A percentile compares a stretch with the other conserved stretches of the same genome.
Evolutionary conservation across 2,329 filamentous ascomycete genomes (phyloP).

Genomic region (Zymoseptoria brevis): DNA sequence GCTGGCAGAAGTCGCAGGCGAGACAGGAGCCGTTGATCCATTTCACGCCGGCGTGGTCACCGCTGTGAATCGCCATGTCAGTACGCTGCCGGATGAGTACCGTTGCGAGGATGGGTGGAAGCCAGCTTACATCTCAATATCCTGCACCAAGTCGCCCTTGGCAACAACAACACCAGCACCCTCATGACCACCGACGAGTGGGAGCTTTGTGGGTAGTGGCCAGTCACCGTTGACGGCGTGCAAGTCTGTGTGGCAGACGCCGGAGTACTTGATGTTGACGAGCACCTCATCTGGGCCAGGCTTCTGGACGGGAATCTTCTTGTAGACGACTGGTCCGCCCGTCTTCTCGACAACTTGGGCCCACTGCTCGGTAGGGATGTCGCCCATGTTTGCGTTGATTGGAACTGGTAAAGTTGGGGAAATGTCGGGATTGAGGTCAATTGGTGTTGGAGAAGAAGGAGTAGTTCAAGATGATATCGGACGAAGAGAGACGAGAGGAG

Average conservation of each 20-base stretch:
- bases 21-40: slow-evolving; percentile 89
- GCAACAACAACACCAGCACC: slow-evolving; percentile 78
- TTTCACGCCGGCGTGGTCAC: slow-evolving; percentile 79
- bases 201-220: slow-evolving; percentile 74
- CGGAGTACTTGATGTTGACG: slow-evolving; percentile 81
- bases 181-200: slow-evolving; percentile 72
- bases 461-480: neutral
- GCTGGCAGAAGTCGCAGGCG: slow-evolving; percentile 73
- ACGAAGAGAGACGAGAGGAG: neutral
- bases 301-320: slow-evolving; percentile 71
- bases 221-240: slow-evolving; percentile 82
- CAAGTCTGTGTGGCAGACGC: slow-evolving; percentile 83
- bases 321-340: slow-evolving; percentile 62
- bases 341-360: slow-evolving; percentile 82
- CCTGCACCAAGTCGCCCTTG: slow-evolving; percentile 65
- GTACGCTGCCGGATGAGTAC: neutral
- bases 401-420: neutral
- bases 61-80: slow-evolving; percentile 31
- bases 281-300: slow-evolving; percentile 87
- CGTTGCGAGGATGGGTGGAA: neutral
- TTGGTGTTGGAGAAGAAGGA: neutral
- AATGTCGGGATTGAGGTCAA: neutral
- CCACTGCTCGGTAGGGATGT: slow-evolving; percentile 78
- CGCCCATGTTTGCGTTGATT: slow-evolving; percentile 21
- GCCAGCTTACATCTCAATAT: slow-evolving; percentile 53